Conservation (phyloP, 768 basidiomycete genomes). For the Russula virescens region DNA sequence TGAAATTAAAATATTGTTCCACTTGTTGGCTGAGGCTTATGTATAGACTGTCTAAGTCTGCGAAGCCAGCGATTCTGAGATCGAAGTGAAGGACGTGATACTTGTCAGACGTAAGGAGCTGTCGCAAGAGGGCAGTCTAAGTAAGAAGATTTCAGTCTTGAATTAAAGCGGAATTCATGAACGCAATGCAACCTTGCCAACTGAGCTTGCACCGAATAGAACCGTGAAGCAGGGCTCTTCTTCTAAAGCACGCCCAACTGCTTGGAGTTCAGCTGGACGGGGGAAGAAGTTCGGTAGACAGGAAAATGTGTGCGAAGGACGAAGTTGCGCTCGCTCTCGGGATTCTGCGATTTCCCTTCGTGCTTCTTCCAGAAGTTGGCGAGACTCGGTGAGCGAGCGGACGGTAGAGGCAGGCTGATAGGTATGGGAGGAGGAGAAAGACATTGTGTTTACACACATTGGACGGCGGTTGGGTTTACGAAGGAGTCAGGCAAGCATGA, state of each 20-base stretch:
- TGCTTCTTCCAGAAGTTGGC: slow-evolving; percentile 69
- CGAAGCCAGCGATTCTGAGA: slow-evolving; percentile 77
- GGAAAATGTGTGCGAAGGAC: slow-evolving; percentile 72
- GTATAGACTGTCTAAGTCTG: slow-evolving; percentile 73
- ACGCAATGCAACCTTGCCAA: slow-evolving; percentile 55
- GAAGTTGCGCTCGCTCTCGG: slow-evolving; percentile 57
- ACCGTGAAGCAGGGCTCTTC: slow-evolving; percentile 76
- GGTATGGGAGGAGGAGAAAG: slow-evolving; percentile 20
- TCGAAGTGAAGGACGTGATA: slow-evolving; percentile 85
- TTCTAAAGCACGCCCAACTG: slow-evolving; percentile 59
- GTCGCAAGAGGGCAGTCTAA: slow-evolving; percentile 72
- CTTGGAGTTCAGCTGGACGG: slow-evolving; percentile 58
- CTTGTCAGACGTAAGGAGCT: slow-evolving; percentile 59
- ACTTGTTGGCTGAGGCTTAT: slow-evolving; percentile 72
- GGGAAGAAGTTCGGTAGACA: slow-evolving; percentile 69
- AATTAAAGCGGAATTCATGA: background rate
- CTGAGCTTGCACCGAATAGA: slow-evolving; percentile 73
- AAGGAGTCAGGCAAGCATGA: slow-evolving; percentile 19
- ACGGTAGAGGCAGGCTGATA: slow-evolving; percentile 71
- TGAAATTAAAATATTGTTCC: slow-evolving; percentile 70
- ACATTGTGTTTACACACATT: slow-evolving; percentile 14
- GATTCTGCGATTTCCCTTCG: slow-evolving; percentile 67
- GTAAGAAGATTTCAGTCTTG: background rate
- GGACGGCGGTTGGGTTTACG: slow-evolving; percentile 14
- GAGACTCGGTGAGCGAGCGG: slow-evolving; percentile 74